Evolutionary conservation across 2,329 filamentous ascomycete genomes (phyloP).

Genomic region (Neopestalotiopsis rosae): DNA sequence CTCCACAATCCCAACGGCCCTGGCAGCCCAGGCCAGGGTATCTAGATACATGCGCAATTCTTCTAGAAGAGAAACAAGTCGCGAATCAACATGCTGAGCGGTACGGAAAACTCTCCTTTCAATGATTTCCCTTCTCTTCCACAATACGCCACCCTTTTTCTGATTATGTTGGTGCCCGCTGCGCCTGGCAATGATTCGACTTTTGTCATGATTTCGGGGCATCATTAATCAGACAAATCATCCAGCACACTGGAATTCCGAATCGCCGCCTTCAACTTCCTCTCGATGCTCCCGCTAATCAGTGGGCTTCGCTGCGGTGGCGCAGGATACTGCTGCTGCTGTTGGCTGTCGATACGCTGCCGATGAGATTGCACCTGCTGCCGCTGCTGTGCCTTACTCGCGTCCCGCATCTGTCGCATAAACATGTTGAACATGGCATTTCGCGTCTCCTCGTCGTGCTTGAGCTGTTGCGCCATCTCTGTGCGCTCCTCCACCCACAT

Average conservation of each 20-base stretch:
- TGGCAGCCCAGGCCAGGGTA: neutral
- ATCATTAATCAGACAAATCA: neutral
- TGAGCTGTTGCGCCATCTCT: slow-evolving; percentile 10
- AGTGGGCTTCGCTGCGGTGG: neutral
- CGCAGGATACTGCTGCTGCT: neutral
- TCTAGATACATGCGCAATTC: neutral
- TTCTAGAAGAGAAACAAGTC: neutral
- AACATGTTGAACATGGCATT: slow-evolving; percentile 10
- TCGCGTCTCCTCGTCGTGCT: neutral
- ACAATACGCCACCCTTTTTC: neutral
- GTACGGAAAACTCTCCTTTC: neutral
- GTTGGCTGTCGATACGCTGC: neutral
- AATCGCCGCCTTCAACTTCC: neutral
- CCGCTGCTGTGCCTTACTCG: neutral
- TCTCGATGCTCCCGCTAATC: neutral
- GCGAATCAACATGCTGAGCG: neutral
- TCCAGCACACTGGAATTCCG: neutral
- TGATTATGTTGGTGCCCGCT: neutral
- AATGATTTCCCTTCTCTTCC: neutral
- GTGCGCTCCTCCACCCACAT: slow-evolving; percentile 19
- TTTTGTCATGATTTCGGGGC: neutral
- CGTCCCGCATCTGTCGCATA: neutral
- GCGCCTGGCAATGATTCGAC: neutral
- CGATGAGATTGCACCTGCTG: neutral
- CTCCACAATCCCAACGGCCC: neutral